A percentile compares a stretch with the other conserved stretches of the same genome.
Conservation (phyloP, 106 monocot genomes). For the Chionographis japonica region DNA sequence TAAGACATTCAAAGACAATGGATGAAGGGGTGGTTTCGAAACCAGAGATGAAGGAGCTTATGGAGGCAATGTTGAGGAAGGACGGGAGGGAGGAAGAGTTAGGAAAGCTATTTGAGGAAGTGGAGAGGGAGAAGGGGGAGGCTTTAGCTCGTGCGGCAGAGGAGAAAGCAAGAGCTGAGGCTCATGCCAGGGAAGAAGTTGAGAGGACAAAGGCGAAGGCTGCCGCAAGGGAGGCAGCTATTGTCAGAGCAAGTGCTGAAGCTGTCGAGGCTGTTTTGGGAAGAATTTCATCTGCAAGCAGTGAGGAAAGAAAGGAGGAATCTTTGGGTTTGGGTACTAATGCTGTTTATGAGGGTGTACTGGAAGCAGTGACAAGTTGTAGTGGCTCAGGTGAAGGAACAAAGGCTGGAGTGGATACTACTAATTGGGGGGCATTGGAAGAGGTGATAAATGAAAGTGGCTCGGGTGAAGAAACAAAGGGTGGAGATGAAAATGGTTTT, state of each 20-base stretch:
- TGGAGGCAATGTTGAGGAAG: slow-evolving; percentile 48
- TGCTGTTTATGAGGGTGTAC: slow-evolving; percentile 1
- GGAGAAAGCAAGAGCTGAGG: slow-evolving; percentile 78
- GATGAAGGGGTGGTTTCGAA: slow-evolving; percentile 61
- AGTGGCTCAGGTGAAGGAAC: slow-evolving; percentile 5
- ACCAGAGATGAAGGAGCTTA: slow-evolving; percentile 63
- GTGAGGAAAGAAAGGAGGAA: slow-evolving; percentile 24
- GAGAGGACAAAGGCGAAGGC: slow-evolving; percentile 80
- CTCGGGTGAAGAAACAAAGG: neutral
- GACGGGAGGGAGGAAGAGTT: slow-evolving; percentile 72
- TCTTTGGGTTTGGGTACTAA: neutral
- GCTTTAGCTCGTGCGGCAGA: slow-evolving; percentile 67
- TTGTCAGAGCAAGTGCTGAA: slow-evolving; percentile 63
- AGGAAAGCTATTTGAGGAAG: slow-evolving; percentile 55
- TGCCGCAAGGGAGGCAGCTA: slow-evolving; percentile 65
- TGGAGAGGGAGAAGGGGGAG: slow-evolving; percentile 83
- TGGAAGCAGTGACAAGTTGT: neutral
- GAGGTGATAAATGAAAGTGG: neutral
- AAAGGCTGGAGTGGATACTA: slow-evolving; percentile 1
- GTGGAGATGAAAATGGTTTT: slow-evolving; percentile 3
- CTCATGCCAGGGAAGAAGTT: slow-evolving; percentile 67
- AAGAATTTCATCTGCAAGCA: slow-evolving; percentile 22
- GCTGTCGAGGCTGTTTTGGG: slow-evolving; percentile 72
- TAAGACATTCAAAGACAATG: slow-evolving; percentile 49
- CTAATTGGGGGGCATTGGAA: neutral